Base-by-base conservation (phyloP, 768 basidiomycete genomes). In the Psilocybe subaeruginosa region DNA sequence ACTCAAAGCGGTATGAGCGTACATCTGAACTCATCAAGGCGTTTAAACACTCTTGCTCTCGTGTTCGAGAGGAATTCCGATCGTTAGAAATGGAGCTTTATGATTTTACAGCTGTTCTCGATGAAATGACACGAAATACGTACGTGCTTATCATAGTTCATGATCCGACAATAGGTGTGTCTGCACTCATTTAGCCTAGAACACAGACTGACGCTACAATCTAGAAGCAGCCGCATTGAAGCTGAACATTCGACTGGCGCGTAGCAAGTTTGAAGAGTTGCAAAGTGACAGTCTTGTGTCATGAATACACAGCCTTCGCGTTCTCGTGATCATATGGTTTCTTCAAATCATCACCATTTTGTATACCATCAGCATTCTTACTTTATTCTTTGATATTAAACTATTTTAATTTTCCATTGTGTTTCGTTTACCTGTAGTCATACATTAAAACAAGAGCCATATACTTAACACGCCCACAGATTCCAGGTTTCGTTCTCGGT, bases 1-100 rank as follows among this genome's bases (percentile, higher is more conserved):
- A 87, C 58, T 76, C 88, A 4, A 90, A 86, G 61, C 87, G 92
- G 29, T 92, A 93, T 71, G 92, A 93, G 73, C 88, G 92, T 46
- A 93, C 92, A 17, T 92, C 91, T 8, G 95, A 98, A 75, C 85
- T 97, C 61, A 90, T 99, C 77, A 99, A 99, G 77, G 88, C 90
- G 3, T 98, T 99, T 81, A 95, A 97, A 69, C 88, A 93, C 66
- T 90, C 92, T 17, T 97, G 95, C 74, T 85, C 91, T 59, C 92
- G 89, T 47, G 81, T 93, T 33, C 86, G 90, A 17, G 90, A 92
- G 69, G 93, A 95, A 62, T 96, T 96, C 69, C 85, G 90, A 62
- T 86, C 90, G 4, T 81, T 96, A 30, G 92, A 95, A 76, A 88
- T 97, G 85, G 91, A 94, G 68, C 81, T 93, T 8, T 80, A 85